Conservation (phyloP, 148 eudicot species). For the Spergularia marina region DNA sequence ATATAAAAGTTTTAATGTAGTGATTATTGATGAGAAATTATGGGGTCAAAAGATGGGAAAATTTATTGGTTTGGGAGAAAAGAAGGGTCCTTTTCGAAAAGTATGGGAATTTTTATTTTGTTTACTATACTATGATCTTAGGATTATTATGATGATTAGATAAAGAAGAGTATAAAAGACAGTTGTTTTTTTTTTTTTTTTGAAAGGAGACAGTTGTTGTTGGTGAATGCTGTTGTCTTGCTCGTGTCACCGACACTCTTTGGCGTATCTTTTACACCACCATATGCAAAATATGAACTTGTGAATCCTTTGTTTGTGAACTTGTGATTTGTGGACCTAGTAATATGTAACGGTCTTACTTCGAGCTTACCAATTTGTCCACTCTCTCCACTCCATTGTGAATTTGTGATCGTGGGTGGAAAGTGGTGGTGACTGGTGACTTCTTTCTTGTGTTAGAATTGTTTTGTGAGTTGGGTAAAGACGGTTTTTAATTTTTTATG, state of each 20-base stretch:
- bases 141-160: conserved; percentile 6
- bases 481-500: too few relatives aligned
- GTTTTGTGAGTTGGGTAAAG: too few relatives aligned
- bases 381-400: neutral
- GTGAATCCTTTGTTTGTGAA: too few relatives aligned
- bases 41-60: neutral
- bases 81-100: neutral
- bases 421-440: too few relatives aligned
- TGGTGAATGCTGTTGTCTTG: neutral
- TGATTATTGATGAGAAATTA: neutral
- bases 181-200: too few relatives aligned
- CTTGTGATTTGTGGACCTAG: too few relatives aligned
- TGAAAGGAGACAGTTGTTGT: conserved; percentile 13
- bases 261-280: neutral
- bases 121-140: neutral
- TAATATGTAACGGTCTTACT: neutral
- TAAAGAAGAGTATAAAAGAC: neutral
- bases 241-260: conserved; percentile 34
- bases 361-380: neutral
- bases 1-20: too few relatives aligned
- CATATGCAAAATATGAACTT: conserved; percentile 10
- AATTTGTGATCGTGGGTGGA: too few relatives aligned
- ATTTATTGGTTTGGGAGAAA: conserved; percentile 10
- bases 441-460: too few relatives aligned
- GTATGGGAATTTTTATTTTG: too few relatives aligned